A percentile compares a stretch with the other conserved stretches of the same genome.
Evolutionary conservation across 208 protist species (phyloP).

Genomic region (Trypanosoma vivax): DNA sequence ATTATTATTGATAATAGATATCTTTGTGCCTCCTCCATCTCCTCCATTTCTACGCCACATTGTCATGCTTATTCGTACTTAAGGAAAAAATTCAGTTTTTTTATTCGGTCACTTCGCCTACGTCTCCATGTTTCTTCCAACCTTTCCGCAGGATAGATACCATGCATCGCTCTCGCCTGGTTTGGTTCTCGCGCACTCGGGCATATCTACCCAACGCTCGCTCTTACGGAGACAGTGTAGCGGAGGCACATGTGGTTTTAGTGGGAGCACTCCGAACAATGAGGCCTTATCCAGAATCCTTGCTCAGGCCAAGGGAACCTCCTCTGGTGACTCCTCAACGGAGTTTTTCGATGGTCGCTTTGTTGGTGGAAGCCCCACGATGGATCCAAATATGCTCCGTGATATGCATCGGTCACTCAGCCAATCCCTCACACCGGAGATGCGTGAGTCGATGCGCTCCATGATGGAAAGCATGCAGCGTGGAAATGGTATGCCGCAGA

Average conservation of each 20-base stretch:
- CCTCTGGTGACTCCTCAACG: conserved; percentile 4
- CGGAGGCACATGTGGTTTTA: conserved; percentile 14
- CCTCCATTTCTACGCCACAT: too few relatives aligned
- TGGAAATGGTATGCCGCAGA: conserved; percentile 53
- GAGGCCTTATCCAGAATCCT: conserved; percentile 60
- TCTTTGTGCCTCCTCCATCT: too few relatives aligned
- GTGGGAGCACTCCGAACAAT: conserved; percentile 24
- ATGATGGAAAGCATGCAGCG: conserved; percentile 63
- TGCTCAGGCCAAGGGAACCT: conserved; percentile 23
- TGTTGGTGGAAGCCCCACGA: conserved; percentile 33
- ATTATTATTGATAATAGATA: too few relatives aligned
- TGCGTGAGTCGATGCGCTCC: conserved; percentile 75
- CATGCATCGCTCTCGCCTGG: conserved; percentile 15
- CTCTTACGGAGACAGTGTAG: conserved; percentile 19
- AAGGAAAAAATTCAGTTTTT: too few relatives aligned
- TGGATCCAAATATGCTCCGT: conserved; percentile 48
- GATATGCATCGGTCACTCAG: conserved; percentile 66
- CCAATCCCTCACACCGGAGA: conserved; percentile 68
- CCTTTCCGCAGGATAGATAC: not conserved
- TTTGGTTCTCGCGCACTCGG: not conserved
- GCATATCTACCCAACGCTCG: not conserved
- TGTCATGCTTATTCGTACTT: too few relatives aligned
- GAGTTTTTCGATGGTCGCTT: conserved; percentile 81
- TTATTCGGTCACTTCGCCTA: too few relatives aligned
- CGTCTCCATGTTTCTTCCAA: too few relatives aligned